Conservation (phyloP, 306 rosid species). For the Rubus idaeus region DNA sequence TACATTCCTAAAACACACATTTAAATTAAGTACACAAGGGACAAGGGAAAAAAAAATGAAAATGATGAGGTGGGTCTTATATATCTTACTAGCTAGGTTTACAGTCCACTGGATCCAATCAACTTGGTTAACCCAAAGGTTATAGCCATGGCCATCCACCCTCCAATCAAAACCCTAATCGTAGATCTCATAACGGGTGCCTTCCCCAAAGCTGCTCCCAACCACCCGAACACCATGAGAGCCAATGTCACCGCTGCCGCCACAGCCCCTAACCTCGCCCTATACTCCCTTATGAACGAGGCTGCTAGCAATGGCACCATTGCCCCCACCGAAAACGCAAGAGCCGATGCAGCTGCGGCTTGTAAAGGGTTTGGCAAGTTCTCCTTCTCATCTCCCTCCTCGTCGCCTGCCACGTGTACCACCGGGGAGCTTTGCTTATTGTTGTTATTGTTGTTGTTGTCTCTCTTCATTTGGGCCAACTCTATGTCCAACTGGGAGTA, state of each 20-base stretch:
- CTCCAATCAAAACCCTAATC: conserved; percentile 69
- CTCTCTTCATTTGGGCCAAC: conserved; percentile 68
- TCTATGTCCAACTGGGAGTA: conserved; percentile 85
- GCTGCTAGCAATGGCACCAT: conserved; percentile 87
- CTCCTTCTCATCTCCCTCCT: conserved; percentile 36
- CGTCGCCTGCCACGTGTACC: not conserved
- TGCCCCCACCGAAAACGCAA: conserved; percentile 83
- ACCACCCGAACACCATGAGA: conserved; percentile 68
- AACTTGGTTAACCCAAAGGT: conserved; percentile 81
- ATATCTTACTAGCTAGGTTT: not conserved
- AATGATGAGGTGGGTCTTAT: not conserved
- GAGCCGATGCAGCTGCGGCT: conserved; percentile 85
- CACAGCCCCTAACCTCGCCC: conserved; percentile 56
- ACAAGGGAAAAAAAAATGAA: not conserved
- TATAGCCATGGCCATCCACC: conserved; percentile 88
- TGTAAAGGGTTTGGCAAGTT: conserved; percentile 77
- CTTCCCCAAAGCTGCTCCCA: conserved; percentile 71
- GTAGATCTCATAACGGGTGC: conserved; percentile 53
- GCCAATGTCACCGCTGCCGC: conserved; percentile 70
- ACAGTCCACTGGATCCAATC: conserved; percentile 73
- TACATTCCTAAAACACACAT: not conserved
- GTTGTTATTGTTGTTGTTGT: conserved; percentile 21
- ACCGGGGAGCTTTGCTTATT: not conserved
- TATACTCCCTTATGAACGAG: conserved; percentile 62
- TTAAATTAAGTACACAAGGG: not conserved